Evolutionary conservation across 1,139 yeast species (phyloP), one percentile per base, ranked within the genome.

Genomic region (Saccharomyces hybrid): DNA sequence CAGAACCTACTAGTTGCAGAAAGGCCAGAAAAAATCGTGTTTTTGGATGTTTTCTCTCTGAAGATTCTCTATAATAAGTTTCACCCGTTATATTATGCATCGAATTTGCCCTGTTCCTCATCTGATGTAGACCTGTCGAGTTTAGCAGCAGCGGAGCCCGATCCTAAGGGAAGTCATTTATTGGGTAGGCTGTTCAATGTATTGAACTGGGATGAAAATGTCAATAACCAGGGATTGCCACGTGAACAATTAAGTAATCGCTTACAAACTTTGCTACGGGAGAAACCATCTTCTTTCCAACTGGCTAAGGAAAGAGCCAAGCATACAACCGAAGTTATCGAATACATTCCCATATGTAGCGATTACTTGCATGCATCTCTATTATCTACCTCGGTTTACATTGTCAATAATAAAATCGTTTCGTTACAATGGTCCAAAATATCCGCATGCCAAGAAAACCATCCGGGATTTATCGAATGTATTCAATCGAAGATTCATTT

Each of bases 301-400:
- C 66, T 84, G 38, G 73, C 77, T 1, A 73, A 70, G 49, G 79
- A 79, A 55, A 72, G 79, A 51, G 74, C 78, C 0, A 64, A 66
- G 47, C 54, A 71, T 19, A 74, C 73, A 28, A 75, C 81, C 0
- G 60, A 67, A 0, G 62, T 66, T 8, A 64, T 70, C 25, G 80
- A 81, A 2, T 84, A 81, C 62, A 71, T 74, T 54, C 80, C 80
- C 9, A 77, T 79, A 5, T 86, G 93, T 63, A 73, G 74, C 48
- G 75, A 79, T 50, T 50, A 60, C 3, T 64, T 67, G 6, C 93
- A 86, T 65, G 69, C 76, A 46, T 60, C 58, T 11, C 47, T 61
- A 3, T 54, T 72, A 2, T 55, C 70, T 2, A 60, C 58, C 5
- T 53, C 54, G 2, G 64, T 57, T 11, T 57, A 61, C 32, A 62